Percentiles rank a stretch among this genome's conserved stretches.
These are phyloP conservation scores for Marasmius tenuissimus DNA, from an alignment of 1,284 basidiomycete species.

Conservation along the genomic window DNA sequence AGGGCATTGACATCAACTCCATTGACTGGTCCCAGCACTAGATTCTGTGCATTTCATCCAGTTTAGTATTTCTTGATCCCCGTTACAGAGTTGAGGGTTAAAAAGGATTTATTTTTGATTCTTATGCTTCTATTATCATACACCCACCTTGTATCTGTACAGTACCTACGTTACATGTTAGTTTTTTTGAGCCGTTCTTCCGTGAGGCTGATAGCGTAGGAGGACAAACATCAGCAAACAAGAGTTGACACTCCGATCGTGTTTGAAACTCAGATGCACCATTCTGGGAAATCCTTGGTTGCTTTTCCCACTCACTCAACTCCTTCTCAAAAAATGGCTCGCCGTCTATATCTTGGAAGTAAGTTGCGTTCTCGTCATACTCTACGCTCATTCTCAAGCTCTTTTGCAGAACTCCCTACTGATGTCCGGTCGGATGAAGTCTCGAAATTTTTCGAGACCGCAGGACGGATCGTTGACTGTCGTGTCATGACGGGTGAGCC, in stretches of 20 bases:
- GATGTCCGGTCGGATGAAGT: conserved; percentile 81
- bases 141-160: neutral
- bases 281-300: conserved; percentile 19
- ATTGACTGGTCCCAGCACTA: conserved; percentile 85
- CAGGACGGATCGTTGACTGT: conserved; percentile 85
- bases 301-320: conserved; percentile 24
- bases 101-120: neutral
- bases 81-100: neutral
- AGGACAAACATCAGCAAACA: neutral
- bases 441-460: conserved; percentile 82
- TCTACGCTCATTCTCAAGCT: conserved; percentile 9
- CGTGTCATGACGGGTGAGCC: conserved; percentile 86
- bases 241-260: conserved; percentile 5
- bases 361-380: conserved; percentile 28
- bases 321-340: conserved; percentile 65
- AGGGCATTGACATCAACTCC: conserved; percentile 91
- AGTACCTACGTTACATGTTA: neutral
- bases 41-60: conserved; percentile 6
- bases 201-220: neutral
- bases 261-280: conserved; percentile 38
- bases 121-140: conserved; percentile 3
- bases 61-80: too few species aligned
- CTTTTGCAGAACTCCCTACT: conserved; percentile 63
- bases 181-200: neutral
- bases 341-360: conserved; percentile 85